Base-by-base conservation (phyloP, 2,329 filamentous ascomycete species). In the Aspergillus sergii region DNA sequence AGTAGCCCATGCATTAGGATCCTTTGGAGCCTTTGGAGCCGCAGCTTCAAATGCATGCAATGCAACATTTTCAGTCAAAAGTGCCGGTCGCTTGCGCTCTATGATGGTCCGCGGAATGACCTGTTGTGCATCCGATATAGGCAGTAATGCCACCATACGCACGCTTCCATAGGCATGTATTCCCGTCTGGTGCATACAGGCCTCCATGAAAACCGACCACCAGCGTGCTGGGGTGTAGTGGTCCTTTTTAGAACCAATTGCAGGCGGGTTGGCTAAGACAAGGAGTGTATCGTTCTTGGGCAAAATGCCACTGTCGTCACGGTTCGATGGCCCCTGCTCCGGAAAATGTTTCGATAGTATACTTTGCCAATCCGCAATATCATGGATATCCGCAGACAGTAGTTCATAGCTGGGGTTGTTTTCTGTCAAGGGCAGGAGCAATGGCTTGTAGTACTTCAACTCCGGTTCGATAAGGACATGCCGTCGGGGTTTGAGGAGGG, bases 381-480 rank as follows among this genome's bases (percentile, higher is more conserved):
- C 79, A 30, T 88, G 86, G 0, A 86, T 84, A 63, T 86, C 83
- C 8, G 82, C 81, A 0, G 78, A 63, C 75, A 89, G 60, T 53
- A 91, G 72, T 41, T 79, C 77, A 65, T 81, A 84, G 57, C 71
- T 76, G 7, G 81, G 78, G 58, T 83, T 82, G 2, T 79, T 79
- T 1, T 83, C 71, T 8, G 86, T 75, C 1, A 93, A 80, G 0
- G 86, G 81, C 21, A 84, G 71, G 28, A 97, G 85, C 64, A 89
- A 87, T 0, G 86, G 81, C 1, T 78, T 66, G 74, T 91, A 94
- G 4, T 84, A 71, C 0, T 82, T 77, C 2, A 78, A 75, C 39
- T 91, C 86, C 3, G 89, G 88, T 72, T 98, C 94, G 77, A 97
- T 84, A 48, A 99, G 82, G 51, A 97, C 80, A 80, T 99, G 95